Conservation (phyloP, 371 early-diverging fungal genomes). For the Zychaea mexicana region DNA sequence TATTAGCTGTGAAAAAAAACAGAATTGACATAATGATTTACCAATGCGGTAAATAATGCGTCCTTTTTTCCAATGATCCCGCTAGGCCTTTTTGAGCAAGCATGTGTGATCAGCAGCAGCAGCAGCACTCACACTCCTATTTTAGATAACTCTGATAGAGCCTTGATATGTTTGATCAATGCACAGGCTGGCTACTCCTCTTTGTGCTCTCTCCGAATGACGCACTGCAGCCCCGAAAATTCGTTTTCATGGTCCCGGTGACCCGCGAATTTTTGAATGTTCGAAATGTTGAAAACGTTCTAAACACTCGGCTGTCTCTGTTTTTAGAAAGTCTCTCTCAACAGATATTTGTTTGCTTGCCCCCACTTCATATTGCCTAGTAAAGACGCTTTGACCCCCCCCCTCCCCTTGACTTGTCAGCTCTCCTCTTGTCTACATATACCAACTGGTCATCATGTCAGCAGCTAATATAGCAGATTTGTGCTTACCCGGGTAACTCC, state of each 20-base stretch:
- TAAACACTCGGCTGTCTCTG: not conserved
- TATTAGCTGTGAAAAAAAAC: not conserved
- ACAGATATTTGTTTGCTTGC: not conserved
- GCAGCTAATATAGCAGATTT: no score
- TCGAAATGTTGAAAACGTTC: not conserved
- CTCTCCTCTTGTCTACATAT: no score
- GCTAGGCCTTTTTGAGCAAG: not conserved
- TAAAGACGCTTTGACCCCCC: no score
- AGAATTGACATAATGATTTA: not conserved
- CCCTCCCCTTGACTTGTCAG: no score
- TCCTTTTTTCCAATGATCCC: not conserved
- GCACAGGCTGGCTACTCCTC: not conserved
- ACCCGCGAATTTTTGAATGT: not conserved
- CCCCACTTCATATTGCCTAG: no score
- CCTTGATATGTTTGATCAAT: not conserved
- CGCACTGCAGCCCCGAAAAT: slow-evolving; percentile 1
- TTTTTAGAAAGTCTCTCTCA: slow-evolving; percentile 4
- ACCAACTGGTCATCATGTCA: no score
- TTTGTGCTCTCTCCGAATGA: not conserved
- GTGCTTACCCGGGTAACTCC: no score
- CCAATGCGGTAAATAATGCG: not conserved
- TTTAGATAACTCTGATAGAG: slow-evolving; percentile 2
- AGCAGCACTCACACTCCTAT: not conserved
- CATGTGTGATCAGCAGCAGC: slow-evolving; percentile 5
- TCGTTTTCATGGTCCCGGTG: not conserved